Percentiles rank a stretch among this genome's conserved stretches.
Conservation (phyloP, 2,329 filamentous ascomycete genomes). For the Cladosporium sp. region DNA sequence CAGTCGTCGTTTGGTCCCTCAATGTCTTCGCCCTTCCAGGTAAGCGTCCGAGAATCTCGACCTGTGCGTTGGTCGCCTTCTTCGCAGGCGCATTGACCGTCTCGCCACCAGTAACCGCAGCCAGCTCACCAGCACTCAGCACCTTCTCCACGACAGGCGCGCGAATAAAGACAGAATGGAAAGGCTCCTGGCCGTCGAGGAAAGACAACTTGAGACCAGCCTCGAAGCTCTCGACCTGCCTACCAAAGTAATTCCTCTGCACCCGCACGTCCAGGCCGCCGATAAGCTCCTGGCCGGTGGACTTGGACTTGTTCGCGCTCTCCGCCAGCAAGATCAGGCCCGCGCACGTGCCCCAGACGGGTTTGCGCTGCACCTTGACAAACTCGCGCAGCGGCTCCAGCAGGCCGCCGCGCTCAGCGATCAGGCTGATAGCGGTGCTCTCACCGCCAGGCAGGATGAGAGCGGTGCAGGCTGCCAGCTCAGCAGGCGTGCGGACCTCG, state of each 20-base stretch:
- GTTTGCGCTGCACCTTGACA: slow-evolving; percentile 80
- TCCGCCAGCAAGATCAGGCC: slow-evolving; percentile 89
- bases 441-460: slow-evolving; percentile 92
- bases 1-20: slow-evolving; percentile 48
- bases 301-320: slow-evolving; percentile 82
- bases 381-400: slow-evolving; percentile 84
- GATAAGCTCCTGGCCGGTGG: slow-evolving; percentile 88
- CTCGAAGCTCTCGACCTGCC: slow-evolving; percentile 90
- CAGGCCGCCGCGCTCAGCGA: slow-evolving; percentile 77
- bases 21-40: slow-evolving; percentile 54
- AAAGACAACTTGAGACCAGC: slow-evolving; percentile 73
- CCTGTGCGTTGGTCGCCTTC: slow-evolving; percentile 48
- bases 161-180: slow-evolving; percentile 86
- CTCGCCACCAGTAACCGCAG: slow-evolving; percentile 29
- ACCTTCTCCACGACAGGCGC: slow-evolving; percentile 90
- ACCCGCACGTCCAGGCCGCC: slow-evolving; percentile 89
- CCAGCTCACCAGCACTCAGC: slow-evolving; percentile 44
- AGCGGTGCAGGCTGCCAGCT: slow-evolving; percentile 74
- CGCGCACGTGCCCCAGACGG: slow-evolving; percentile 94
- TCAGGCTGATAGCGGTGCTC: slow-evolving; percentile 88
- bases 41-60: slow-evolving; percentile 60
- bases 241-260: slow-evolving; percentile 91
- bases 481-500: slow-evolving; percentile 73
- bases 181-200: slow-evolving; percentile 55
- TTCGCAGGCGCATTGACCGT: slow-evolving; percentile 59